Base-by-base conservation (phyloP, 2,329 filamentous ascomycete genomes). In the Triangularia verruculosa region DNA sequence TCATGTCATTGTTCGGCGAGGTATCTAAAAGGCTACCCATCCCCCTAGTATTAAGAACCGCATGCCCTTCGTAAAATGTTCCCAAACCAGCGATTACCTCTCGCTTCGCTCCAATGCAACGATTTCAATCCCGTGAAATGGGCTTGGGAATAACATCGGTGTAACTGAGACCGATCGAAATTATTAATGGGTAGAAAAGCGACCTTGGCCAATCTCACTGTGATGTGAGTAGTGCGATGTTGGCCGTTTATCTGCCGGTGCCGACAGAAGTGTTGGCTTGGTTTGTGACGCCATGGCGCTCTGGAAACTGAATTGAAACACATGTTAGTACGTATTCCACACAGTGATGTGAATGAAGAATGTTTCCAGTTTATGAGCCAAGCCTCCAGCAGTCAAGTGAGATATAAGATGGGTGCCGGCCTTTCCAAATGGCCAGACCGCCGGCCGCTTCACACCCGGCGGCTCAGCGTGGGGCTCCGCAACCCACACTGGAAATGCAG, bases 391-490 rank as follows among this genome's bases (percentile, higher is more conserved):
- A 47, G 5, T 20, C 11, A 20, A 20, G 39, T 47, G n/a, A 47
- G 20, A 47, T 6, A 47, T 47, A 17, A 20, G 39, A 47, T 47
- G 39, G n/a, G 17, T 47, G 39, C 39, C n/a, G 39, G 39, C 11
- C 6, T 3, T 17, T 20, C n/a, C 17, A 20, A 5, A 47, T 47
- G 39, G 39, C 39, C 39, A 20, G 34, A 15, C 32, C 9, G 27
- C 9, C 27, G n/a, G 13, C 34, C 34, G 17, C 34, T 17, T 47
- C n/a, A 17, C n/a, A 39, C 32, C 57, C 32, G 28, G 39, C 28
- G 60, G 54, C 60, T 53, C 59, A 61, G 53, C 59, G 4, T 47
- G 39, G 39, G 39, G 39, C 39, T 47, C 17, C 39, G 39, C 39
- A 47, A 47, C n/a, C n/a, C 39, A 20, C 39, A 47, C 17, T 47